Base-by-base conservation (phyloP, 306 rosid species). In the Gillenia trifoliata region DNA sequence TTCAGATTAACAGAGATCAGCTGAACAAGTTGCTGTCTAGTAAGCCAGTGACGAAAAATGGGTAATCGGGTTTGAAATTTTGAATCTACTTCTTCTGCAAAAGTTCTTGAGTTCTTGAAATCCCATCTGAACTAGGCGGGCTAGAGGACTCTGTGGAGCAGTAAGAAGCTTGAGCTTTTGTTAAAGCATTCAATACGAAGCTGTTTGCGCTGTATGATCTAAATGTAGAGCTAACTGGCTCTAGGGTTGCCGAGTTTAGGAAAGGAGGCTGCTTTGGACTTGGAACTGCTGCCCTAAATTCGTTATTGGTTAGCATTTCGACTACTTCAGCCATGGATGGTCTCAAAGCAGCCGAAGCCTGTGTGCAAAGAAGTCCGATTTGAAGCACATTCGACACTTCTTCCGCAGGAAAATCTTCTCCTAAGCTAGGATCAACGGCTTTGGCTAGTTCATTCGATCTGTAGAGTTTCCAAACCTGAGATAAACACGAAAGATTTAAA, bases 251-350 rank as follows among this genome's bases (percentile, higher is more conserved):
- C 40, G 86, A 71, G 73, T 80, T 89, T 68, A 93, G 68, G 76
- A 93, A 93, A 22, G 97, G 98, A 31, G 98, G 98, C 59, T 89
- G 93, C 52, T 65, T 84, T 72, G 97, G 92, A 30, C 67, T n/a
- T 0, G 86, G 86, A 34, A 89, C 78, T 47, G 88, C 80, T 25
- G 81, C 85, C 20, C 36, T 55, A 36, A 36, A 6, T 31, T 85
- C 83, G 74, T 79, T 65, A 72, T 85, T 76, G 25, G 77, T 86
- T 41, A 93, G 76, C 89, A 93, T 70, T 70, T 57, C 33, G 66
- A 83, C 88, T 59, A 93, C 89, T 65, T 81, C 84, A 5, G 68
- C 71, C 93, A 91, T 89, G 28, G 90, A 83, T 77, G 98, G 97
- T 69, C 98, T 86, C 33, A 81, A 71, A 41, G 86, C 75, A 74